Conservation (phyloP, 1,139 yeast species). For the Pichia norvegensis region DNA sequence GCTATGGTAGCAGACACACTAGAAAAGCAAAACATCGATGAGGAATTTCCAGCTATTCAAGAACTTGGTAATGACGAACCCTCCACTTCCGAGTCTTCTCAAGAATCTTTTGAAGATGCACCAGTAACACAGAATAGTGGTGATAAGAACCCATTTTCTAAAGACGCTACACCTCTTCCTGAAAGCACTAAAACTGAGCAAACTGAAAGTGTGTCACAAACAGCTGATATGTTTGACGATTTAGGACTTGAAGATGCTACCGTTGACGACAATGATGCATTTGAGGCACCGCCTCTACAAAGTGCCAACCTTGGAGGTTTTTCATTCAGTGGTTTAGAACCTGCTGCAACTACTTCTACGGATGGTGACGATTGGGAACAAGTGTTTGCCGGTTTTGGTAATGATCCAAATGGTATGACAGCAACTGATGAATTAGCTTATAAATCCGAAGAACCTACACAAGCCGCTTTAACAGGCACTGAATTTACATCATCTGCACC, state of each 20-base stretch:
- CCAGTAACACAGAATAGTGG: constrained; percentile 1
- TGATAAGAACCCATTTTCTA: neutral
- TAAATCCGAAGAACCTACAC: neutral
- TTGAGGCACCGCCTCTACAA: constrained; percentile 9
- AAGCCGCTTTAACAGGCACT: neutral
- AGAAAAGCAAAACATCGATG: constrained; percentile 5
- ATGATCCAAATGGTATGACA: constrained; percentile 30
- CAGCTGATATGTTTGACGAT: constrained; percentile 35
- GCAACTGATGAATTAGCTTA: neutral
- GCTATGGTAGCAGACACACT: neutral
- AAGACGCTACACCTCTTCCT: constrained; percentile 1
- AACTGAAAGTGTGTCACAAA: neutral
- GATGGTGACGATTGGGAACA: constrained; percentile 87
- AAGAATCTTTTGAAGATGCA: constrained; percentile 5
- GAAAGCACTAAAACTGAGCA: neutral
- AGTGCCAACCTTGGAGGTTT: constrained; percentile 21
- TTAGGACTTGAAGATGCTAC: constrained; percentile 43
- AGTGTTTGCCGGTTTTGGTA: constrained; percentile 83
- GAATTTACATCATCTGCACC: constrained; percentile 11
- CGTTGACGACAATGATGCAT: constrained; percentile 36
- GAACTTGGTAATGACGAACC: constrained; percentile 32
- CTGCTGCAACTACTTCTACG: constrained; percentile 4
- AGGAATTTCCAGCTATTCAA: constrained; percentile 13
- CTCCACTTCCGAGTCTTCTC: constrained; percentile 5
- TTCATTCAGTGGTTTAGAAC: constrained; percentile 16